Conservation (phyloP, 192 early-diverging fungal genomes). For the Gonapodya sp. region DNA sequence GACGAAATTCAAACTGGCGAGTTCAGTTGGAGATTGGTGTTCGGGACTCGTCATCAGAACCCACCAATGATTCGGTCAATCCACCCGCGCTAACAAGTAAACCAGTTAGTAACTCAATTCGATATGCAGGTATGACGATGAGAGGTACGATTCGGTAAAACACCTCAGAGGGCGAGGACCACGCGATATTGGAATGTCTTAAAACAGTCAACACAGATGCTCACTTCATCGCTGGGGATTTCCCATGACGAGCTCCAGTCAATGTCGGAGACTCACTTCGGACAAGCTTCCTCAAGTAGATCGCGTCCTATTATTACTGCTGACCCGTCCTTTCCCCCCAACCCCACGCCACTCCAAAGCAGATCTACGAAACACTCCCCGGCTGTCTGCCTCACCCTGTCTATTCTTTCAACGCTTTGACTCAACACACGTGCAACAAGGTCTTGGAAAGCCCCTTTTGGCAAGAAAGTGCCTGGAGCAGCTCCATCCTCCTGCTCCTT, state of each 20-base stretch:
- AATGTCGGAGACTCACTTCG: not conserved
- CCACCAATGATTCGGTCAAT: slow-evolving; percentile 64
- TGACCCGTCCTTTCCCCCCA: slow-evolving; percentile 13
- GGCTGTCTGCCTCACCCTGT: slow-evolving; percentile 66
- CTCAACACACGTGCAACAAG: slow-evolving; percentile 46
- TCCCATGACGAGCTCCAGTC: slow-evolving; percentile 3
- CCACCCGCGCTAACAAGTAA: slow-evolving; percentile 71
- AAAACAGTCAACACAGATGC: slow-evolving; percentile 3
- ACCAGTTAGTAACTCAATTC: slow-evolving; percentile 50
- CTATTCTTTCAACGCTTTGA: slow-evolving; percentile 87
- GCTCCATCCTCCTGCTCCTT: not conserved
- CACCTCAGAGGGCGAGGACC: slow-evolving; percentile 49
- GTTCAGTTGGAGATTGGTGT: no score
- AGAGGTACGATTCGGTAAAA: slow-evolving; percentile 51
- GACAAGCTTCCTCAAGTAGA: slow-evolving; percentile 8
- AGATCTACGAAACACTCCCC: slow-evolving; percentile 49
- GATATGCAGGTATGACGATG: slow-evolving; percentile 41
- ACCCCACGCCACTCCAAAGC: slow-evolving; percentile 22
- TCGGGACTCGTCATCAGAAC: slow-evolving; percentile 6
- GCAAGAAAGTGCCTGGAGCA: slow-evolving; percentile 23
- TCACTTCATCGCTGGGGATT: not conserved
- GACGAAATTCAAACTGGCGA: no score
- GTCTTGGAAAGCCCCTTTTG: slow-evolving; percentile 22
- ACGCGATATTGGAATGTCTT: slow-evolving; percentile 32
- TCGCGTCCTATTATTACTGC: not conserved